Conservation (phyloP, 371 early-diverging fungal species). For the Dichotomocladium elegans region DNA sequence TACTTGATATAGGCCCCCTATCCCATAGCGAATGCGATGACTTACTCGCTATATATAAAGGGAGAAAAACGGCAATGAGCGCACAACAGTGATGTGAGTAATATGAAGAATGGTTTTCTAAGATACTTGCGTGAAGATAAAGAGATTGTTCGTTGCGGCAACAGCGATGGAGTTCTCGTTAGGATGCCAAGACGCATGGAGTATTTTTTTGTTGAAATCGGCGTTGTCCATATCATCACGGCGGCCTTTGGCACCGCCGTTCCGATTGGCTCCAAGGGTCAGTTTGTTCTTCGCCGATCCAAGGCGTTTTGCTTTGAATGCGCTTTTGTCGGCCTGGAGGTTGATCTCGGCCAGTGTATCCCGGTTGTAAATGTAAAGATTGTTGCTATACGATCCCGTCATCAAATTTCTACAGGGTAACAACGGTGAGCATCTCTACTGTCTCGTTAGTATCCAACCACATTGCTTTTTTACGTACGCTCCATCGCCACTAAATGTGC, state of each 20-base stretch:
- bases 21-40: too few relatives aligned
- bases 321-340: constrained; percentile 94
- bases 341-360: constrained; percentile 71
- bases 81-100: not conserved
- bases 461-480: constrained; percentile 16
- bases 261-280: constrained; percentile 17
- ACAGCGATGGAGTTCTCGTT: constrained; percentile 91
- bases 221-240: constrained; percentile 82
- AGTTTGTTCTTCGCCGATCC: constrained; percentile 53
- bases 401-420: constrained; percentile 55
- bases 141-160: constrained; percentile 96
- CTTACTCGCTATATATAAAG: not conserved
- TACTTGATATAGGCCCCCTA: not conserved
- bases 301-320: constrained; percentile 89
- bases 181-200: constrained; percentile 97
- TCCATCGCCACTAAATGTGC: constrained; percentile 91
- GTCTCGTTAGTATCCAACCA: too few relatives aligned
- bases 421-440: too few relatives aligned
- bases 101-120: too few relatives aligned
- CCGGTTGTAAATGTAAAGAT: constrained; percentile 84
- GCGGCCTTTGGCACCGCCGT: constrained; percentile 30
- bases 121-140: constrained; percentile 75
- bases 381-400: constrained; percentile 97
- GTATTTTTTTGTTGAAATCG: constrained; percentile 91
- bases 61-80: not conserved